Evolutionary conservation across 108 stramenopile species (phyloP).

Genomic region (Nitzschia sp.): DNA sequence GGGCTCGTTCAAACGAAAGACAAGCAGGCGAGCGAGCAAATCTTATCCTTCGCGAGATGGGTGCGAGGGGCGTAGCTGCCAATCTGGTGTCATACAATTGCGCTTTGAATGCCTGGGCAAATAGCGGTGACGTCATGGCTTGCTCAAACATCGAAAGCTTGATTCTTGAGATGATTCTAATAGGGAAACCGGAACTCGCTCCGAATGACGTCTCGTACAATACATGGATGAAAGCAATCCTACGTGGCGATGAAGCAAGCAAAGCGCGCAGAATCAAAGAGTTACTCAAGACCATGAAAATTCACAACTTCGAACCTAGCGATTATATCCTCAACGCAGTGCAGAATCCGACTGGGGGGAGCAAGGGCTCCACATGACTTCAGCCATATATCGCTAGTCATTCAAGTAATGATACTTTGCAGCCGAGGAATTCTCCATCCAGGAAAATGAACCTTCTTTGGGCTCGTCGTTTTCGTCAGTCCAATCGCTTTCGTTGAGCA

Average conservation of each 20-base stretch:
- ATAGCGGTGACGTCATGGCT: conserved; percentile 31
- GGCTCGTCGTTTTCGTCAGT: not conserved
- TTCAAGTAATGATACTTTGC: not conserved
- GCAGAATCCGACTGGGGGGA: not conserved
- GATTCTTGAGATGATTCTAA: conserved; percentile 40
- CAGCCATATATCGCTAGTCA: not conserved
- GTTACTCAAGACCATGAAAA: conserved; percentile 37
- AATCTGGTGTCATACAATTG: conserved; percentile 32
- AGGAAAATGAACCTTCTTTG: not conserved
- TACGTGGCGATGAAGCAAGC: conserved; percentile 26
- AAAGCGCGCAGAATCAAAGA: conserved; percentile 24
- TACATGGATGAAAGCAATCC: conserved; percentile 52
- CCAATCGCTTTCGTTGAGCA: conserved; percentile 3
- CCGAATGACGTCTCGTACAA: conserved; percentile 57
- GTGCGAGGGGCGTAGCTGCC: conserved; percentile 12
- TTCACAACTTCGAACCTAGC: conserved; percentile 33
- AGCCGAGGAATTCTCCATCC: not conserved
- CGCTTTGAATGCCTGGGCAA: conserved; percentile 38
- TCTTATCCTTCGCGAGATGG: conserved; percentile 38
- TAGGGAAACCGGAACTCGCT: conserved; percentile 5
- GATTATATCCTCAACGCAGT: conserved; percentile 10
- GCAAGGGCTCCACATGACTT: no score
- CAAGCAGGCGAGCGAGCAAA: conserved; percentile 30
- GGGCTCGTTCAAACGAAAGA: conserved; percentile 29
- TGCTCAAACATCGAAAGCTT: conserved; percentile 27